These are phyloP conservation scores for Lepraria neglecta DNA, from an alignment of 495 filamentous ascomycete species.

Conservation along the genomic window DNA sequence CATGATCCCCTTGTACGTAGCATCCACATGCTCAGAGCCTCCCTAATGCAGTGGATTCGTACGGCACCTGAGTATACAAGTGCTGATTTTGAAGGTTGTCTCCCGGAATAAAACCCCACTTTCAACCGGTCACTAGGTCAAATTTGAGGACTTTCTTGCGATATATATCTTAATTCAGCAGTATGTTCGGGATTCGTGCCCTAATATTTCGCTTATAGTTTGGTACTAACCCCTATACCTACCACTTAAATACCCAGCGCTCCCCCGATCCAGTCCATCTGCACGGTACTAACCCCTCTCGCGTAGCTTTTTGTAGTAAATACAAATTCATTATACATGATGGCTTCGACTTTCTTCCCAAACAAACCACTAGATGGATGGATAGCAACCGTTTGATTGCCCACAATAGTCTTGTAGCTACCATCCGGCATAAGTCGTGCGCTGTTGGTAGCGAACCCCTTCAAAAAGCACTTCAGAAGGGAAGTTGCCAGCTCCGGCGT, in stretches of 20 bases:
- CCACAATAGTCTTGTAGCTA: conserved; percentile 75
- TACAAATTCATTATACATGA: conserved; percentile 94
- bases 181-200: too few relatives aligned
- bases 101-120: too few relatives aligned
- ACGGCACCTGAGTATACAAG: conserved; percentile 45
- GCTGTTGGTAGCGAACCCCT: conserved; percentile 74
- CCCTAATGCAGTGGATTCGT: conserved; percentile 79
- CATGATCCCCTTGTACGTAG: background rate
- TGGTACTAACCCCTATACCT: too few relatives aligned
- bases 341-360: conserved; percentile 83
- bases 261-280: conserved; percentile 81
- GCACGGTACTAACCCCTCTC: conserved; percentile 76
- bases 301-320: conserved; percentile 91
- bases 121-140: too few relatives aligned
- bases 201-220: too few relatives aligned
- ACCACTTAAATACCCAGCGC: conserved; percentile 42
- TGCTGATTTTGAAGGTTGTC: too few relatives aligned
- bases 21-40: conserved; percentile 48
- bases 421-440: conserved; percentile 77
- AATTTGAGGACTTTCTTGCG: too few relatives aligned
- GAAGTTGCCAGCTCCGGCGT: conserved; percentile 43
- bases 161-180: too few relatives aligned
- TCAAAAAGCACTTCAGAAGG: conserved; percentile 75
- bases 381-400: conserved; percentile 79
- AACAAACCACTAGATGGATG: conserved; percentile 84